A percentile compares a stretch with the other conserved stretches of the same genome.
Conservation (phyloP, 2,329 filamentous ascomycete species). For the Fusarium sambucinum region DNA sequence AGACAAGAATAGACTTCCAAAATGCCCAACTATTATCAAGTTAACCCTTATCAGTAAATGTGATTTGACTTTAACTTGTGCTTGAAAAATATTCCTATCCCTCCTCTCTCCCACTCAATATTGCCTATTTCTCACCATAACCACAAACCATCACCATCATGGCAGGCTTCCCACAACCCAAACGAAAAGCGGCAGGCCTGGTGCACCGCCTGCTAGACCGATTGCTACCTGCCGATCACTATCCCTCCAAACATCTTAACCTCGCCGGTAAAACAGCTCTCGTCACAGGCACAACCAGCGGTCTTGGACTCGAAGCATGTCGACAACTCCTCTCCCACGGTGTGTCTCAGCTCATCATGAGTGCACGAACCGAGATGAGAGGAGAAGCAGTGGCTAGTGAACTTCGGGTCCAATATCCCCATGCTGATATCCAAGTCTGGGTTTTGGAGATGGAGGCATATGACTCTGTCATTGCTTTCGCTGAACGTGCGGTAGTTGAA, state of each 20-base stretch:
- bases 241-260: neutral
- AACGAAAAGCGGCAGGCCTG: neutral
- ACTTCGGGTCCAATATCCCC: neutral
- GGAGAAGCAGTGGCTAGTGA: neutral
- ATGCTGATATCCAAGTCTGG: neutral
- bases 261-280: neutral
- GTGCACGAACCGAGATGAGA: neutral
- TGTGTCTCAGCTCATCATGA: conserved; percentile 1
- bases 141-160: neutral
- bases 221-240: neutral
- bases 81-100: neutral
- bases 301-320: neutral
- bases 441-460: conserved; percentile 1
- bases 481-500: neutral
- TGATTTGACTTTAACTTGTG: neutral
- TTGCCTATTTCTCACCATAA: neutral
- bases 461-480: neutral
- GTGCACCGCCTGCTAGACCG: neutral
- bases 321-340: neutral
- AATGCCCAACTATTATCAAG: neutral
- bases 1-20: neutral
- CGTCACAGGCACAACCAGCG: conserved; percentile 2
- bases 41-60: too few relatives aligned
- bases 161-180: neutral
- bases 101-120: too few relatives aligned